Conservation (phyloP, 805 yeast species). For the Cyberlindnera americana region DNA sequence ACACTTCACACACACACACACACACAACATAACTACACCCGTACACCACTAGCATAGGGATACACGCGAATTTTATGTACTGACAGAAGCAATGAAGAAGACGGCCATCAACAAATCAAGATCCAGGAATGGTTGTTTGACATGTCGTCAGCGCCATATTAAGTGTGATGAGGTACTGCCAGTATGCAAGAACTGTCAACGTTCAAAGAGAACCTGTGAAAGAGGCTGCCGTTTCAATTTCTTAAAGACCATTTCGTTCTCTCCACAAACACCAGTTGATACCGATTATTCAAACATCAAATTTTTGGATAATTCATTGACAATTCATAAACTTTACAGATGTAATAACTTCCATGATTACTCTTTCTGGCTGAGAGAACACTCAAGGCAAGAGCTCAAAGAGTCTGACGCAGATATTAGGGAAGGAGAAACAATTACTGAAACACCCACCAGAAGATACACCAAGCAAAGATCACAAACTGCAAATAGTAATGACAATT, state of each 20-base stretch:
- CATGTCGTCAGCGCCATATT: slow-evolving; percentile 58
- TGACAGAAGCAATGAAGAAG: slow-evolving; percentile 2
- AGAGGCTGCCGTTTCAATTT: slow-evolving; percentile 45
- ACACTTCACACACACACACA: background rate
- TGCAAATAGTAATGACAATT: background rate
- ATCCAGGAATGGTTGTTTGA: slow-evolving; percentile 47
- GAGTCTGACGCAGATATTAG: slow-evolving; percentile 22
- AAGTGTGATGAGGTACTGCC: slow-evolving; percentile 60
- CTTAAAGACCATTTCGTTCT: slow-evolving; percentile 29
- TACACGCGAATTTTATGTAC: background rate
- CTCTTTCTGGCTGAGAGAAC: slow-evolving; percentile 15
- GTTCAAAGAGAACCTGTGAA: slow-evolving; percentile 44
- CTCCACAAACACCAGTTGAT: slow-evolving; percentile 7
- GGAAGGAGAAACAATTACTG: slow-evolving; percentile 5
- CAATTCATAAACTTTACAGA: slow-evolving; percentile 18
- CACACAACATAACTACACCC: background rate
- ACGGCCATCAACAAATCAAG: slow-evolving; percentile 15
- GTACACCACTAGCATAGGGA: background rate
- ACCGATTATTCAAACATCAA: slow-evolving; percentile 1
- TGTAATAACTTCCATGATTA: slow-evolving; percentile 20
- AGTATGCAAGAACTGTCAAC: slow-evolving; percentile 48
- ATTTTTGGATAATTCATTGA: slow-evolving; percentile 23
- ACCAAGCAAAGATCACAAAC: background rate
- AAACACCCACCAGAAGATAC: background rate
- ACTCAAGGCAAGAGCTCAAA: slow-evolving; percentile 15